Evolutionary conservation across 148 eudicot species (phyloP), one percentile per base, ranked within the genome.

Genomic region (Camellia lanceoleosa): DNA sequence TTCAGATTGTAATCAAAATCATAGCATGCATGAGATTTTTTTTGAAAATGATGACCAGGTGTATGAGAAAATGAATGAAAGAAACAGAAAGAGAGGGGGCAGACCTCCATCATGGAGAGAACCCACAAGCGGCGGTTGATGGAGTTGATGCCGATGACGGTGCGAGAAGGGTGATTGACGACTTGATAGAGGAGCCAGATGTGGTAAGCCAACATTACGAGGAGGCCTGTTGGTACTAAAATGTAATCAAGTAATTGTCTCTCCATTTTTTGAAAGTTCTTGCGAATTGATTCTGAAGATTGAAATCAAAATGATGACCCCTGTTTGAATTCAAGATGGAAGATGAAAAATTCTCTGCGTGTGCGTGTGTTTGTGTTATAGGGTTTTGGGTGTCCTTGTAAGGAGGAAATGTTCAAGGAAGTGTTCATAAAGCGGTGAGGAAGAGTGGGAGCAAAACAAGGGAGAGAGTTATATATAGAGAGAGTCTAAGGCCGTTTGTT

Each of bases 111-210:
- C 97, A 92, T 93, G 63, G 94, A 89, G 11, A 69, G 75, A 78
- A 93, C 97, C 97, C 98, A 95, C 41, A 89, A 75, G 78, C 94
- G 90, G 69, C 92, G 88, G 83, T 87, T 89, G 66, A 88, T 82
- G 63, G 98, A 90, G 79, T 95, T 91, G 84, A 95, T 83, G 18
- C 98, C 98, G 75, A 95, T 73, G 49, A 95, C 83, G 52, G 97
- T 93, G 70, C 72, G 82, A 68, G 92, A 73, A 41, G 97, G 98
- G 6, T 78, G 85, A 2, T 88, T 86, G 6, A 84, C 61, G 41
- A 93, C 86, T 74, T 81, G 86, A 61, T 81, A 82, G 19, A 90
- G 79, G 30, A 95, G 89, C 91, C 92, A 93, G 8, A 82, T 4
- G 81, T 88, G 94, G 68, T 95, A 95, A 41, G 60, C 85, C 64